Conservation (phyloP, 2,329 filamentous ascomycete genomes). For the Coniochaeta sp. region DNA sequence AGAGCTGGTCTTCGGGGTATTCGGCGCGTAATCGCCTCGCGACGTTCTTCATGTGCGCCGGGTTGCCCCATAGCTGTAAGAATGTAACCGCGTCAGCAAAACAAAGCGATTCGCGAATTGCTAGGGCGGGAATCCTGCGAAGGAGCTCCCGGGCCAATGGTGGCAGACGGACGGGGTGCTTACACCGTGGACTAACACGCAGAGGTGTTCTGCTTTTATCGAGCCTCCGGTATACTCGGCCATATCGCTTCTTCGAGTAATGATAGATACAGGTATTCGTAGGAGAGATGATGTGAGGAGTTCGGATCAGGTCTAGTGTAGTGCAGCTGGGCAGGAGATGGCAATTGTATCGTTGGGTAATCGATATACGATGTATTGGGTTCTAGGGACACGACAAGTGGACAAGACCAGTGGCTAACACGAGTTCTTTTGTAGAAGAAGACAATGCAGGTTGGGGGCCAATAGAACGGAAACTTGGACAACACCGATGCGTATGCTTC, state of each 20-base stretch:
- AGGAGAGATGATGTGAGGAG: neutral
- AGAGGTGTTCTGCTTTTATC: conserved; percentile 59
- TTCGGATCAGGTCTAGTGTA: too few species aligned
- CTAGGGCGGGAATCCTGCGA: neutral
- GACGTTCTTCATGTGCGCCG: conserved; percentile 62
- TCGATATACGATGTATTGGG: too few species aligned
- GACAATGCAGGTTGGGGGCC: too few species aligned
- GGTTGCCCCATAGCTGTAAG: conserved; percentile 68
- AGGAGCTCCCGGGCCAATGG: neutral
- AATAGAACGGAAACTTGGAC: too few species aligned
- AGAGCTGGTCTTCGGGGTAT: conserved; percentile 55
- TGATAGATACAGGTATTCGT: neutral
- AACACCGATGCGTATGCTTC: too few species aligned
- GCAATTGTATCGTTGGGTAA: too few species aligned
- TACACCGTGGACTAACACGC: conserved; percentile 72
- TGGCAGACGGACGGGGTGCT: conserved; percentile 22
- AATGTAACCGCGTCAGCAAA: conserved; percentile 13
- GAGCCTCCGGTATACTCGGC: conserved; percentile 45
- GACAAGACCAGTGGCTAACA: too few species aligned
- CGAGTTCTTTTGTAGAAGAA: too few species aligned
- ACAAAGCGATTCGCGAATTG: neutral
- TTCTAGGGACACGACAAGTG: too few species aligned
- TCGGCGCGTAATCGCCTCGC: conserved; percentile 57
- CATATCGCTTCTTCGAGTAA: conserved; percentile 18
- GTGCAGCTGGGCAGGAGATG: too few species aligned